Evolutionary conservation across 257 asterid species (phyloP), one percentile per base, ranked within the genome.

Genomic region (Nemophila menziesii): DNA sequence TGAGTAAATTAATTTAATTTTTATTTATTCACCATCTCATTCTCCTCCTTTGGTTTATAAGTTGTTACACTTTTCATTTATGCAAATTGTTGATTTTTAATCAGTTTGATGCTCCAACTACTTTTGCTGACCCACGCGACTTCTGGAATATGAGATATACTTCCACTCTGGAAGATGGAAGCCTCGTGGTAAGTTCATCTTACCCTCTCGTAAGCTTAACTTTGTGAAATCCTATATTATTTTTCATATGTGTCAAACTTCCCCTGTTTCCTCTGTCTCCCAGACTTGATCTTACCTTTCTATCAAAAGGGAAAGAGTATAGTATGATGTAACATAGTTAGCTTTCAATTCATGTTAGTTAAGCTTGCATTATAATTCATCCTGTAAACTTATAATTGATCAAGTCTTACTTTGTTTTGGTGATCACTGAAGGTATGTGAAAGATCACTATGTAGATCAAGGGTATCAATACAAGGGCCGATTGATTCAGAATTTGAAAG

Each of bases 71-170:
- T 29, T 2, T 2, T 29, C 36, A 29, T 29, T 29, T 29, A 7
- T 9, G 36, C 36, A 7, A 29, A 29, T 10, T 29, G 36, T 29
- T 29, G 36, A 29, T 29, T 10, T 29, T 29, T 29, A 14, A 44
- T 15, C 55, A 73, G 82, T 55, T 45, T 50, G 65, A 73, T 56
- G 72, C 75, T 60, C 70, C 74, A 22, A 73, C 74, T 16, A 69
- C 53, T 50, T 19, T 69, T 64, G 74, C 78, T 6, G 53, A 48
- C 54, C 72, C 75, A 53, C 69, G 78, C 52, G 72, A 73, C 60
- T 70, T 73, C 42, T 73, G 78, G 74, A 69, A 67, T 22, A 16
- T 73, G 39, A 66, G 82, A 73, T 68, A 55, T 56, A 57, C 73
- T 63, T 62, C 60, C 13, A 16, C 47, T 20, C 44, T 63, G 29